Percentiles rank a stretch among this genome's conserved stretches.
Conservation (phyloP, 2,329 filamentous ascomycete genomes). For the Calonectria ilicicola region DNA sequence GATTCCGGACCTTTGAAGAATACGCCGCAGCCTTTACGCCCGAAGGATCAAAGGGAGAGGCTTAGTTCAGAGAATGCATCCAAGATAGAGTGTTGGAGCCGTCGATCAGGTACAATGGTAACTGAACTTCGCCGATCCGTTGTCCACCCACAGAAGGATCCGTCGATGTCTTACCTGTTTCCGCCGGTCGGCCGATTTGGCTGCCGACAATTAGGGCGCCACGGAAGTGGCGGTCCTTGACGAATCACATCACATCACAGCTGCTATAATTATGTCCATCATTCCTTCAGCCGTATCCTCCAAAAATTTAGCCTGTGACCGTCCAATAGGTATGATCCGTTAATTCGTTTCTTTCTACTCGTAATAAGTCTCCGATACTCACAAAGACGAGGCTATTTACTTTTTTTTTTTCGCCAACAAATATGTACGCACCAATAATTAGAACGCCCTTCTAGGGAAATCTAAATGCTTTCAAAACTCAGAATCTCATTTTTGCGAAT, state of each 20-base stretch:
- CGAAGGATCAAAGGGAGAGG: not conserved
- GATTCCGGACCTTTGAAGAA: not conserved
- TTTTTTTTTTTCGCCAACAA: conserved; percentile 6
- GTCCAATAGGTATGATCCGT: not conserved
- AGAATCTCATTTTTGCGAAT: conserved; percentile 21
- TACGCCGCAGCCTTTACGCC: not conserved
- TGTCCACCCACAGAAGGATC: not conserved
- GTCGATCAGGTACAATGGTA: not conserved
- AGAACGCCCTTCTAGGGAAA: conserved; percentile 2
- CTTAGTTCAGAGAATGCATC: not conserved
- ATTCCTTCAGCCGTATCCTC: not conserved
- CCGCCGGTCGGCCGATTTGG: conserved; percentile 15
- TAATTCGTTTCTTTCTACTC: conserved; percentile 13
- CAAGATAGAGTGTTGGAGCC: not conserved
- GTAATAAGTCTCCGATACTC: not conserved
- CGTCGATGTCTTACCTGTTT: not conserved
- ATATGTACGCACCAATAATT: conserved; percentile 21
- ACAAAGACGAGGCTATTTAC: not conserved
- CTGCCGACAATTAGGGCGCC: conserved; percentile 1
- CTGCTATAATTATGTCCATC: not conserved
- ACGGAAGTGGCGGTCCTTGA: not conserved
- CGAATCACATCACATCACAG: not conserved
- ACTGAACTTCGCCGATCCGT: not conserved
- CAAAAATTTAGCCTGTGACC: not conserved
- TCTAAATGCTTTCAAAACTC: not conserved